Conservation (phyloP, 495 filamentous ascomycete species). For the Hyaloscypha finlandica region DNA sequence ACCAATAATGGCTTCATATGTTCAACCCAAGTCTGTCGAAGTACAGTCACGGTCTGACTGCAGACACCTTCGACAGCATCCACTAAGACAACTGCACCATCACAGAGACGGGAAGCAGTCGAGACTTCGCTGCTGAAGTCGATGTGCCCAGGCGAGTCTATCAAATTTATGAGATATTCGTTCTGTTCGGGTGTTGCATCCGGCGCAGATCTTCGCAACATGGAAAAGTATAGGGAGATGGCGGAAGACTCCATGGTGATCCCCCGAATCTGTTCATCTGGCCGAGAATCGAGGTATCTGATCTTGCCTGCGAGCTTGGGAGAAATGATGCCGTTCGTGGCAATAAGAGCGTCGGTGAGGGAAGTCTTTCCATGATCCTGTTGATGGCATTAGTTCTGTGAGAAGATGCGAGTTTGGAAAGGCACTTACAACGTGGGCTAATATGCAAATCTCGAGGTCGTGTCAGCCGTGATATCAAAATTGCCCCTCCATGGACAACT, state of each 20-base stretch:
- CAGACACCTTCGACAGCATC: conserved; percentile 98
- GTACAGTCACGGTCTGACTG: conserved; percentile 95
- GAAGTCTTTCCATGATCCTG: conserved; percentile 98
- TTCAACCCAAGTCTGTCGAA: conserved; percentile 94
- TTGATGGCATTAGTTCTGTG: not conserved
- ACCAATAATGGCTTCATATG: conserved; percentile 92
- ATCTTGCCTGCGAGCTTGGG: conserved; percentile 97
- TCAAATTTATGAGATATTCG: conserved; percentile 96
- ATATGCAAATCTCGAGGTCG: conserved; percentile 72
- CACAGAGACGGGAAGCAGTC: conserved; percentile 90
- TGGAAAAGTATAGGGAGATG: conserved; percentile 94
- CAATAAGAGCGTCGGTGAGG: conserved; percentile 91
- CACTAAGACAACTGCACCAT: conserved; percentile 93
- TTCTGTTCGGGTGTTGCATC: conserved; percentile 70
- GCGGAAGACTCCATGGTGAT: conserved; percentile 99
- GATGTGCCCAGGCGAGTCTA: conserved; percentile 97
- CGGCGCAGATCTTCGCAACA: conserved; percentile 67
- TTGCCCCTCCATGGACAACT: conserved; percentile 39
- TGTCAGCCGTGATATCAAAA: conserved; percentile 36
- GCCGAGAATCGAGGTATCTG: conserved; percentile 93
- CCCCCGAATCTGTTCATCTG: conserved; percentile 94
- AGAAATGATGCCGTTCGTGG: conserved; percentile 99
- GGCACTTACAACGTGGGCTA: conserved; percentile 86
- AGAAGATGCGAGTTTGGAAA: not conserved
- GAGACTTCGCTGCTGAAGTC: conserved; percentile 99